Evolutionary conservation across 768 basidiomycete species (phyloP), one percentile per base, ranked within the genome.

Genomic region (Phlegmacium glaucopus): DNA sequence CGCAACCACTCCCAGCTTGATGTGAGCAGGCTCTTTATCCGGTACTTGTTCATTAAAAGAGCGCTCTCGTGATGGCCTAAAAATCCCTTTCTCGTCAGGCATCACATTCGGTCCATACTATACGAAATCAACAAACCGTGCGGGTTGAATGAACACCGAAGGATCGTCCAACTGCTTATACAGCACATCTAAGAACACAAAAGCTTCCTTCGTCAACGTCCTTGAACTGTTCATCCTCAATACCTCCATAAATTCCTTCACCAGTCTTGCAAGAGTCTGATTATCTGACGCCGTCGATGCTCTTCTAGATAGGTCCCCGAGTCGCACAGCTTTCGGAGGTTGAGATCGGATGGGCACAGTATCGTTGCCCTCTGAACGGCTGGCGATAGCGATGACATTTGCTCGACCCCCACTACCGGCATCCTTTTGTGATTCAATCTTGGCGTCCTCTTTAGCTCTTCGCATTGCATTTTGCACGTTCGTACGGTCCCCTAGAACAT

Each of bases 111-210:
- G 37, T 16, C 26, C 43, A 32, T 11, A 11, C 32, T 18, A 22
- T 22, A 15, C 62, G 26, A 45, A 32, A 6, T 11, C 25, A 25
- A 72, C 59, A 62, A 63, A 75, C 70, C 83, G 74, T 58, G 80
- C 57, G 4, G 85, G 84, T 35, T 72, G 64, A 43, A 77, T 61
- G 54, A 77, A 79, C 32, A 80, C 77, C 15, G 80, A 79, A 28
- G 87, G 83, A 61, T 87, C 82, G 30, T 76, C 78, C 37, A 90
- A 74, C 57, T 85, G 86, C 61, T 84, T 85, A 64, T 78, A 74
- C 52, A 90, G 60, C 25, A 78, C 74, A 53, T 88, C 86, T 45
- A 90, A 65, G 64, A 90, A 85, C 17, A 70, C 64, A 56, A 83
- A 86, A 6, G 79, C 87, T 52, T 89, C 85, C 62, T 78, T 83